Conservation (phyloP, 2,329 filamentous ascomycete genomes). For the Aspergillus flavus region DNA sequence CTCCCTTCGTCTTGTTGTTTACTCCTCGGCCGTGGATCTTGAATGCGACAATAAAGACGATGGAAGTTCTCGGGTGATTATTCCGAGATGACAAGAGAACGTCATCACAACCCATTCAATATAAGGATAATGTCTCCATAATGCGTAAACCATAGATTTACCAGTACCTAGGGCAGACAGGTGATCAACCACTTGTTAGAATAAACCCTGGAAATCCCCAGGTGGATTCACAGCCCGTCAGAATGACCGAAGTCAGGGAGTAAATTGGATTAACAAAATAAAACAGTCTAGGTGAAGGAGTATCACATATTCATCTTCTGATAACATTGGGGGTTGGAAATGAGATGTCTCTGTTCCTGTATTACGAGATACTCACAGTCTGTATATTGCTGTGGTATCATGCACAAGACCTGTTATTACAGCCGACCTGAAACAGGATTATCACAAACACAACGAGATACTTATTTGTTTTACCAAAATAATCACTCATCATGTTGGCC, state of each 20-base stretch:
- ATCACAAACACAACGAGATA: neutral
- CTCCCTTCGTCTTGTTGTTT: neutral
- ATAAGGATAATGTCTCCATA: neutral
- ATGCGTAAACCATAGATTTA: neutral
- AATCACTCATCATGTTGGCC: neutral
- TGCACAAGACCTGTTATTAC: neutral
- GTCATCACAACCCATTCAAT: neutral
- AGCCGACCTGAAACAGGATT: neutral
- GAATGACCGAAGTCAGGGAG: neutral
- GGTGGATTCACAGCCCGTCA: neutral
- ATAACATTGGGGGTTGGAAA: neutral
- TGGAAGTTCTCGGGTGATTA: neutral
- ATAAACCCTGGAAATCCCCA: neutral
- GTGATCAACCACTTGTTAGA: neutral
- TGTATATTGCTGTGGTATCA: neutral
- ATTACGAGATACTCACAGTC: neutral
- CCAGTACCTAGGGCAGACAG: neutral
- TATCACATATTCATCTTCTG: neutral
- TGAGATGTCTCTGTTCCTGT: neutral
- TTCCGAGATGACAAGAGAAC: neutral
- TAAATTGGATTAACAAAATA: neutral
- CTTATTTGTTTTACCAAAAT: neutral
- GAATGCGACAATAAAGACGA: neutral
- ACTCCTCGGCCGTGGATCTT: neutral
- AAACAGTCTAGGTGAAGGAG: neutral